Evolutionary conservation across 1,139 yeast genomes (phyloP).

Genomic region (Pichia sp.): DNA sequence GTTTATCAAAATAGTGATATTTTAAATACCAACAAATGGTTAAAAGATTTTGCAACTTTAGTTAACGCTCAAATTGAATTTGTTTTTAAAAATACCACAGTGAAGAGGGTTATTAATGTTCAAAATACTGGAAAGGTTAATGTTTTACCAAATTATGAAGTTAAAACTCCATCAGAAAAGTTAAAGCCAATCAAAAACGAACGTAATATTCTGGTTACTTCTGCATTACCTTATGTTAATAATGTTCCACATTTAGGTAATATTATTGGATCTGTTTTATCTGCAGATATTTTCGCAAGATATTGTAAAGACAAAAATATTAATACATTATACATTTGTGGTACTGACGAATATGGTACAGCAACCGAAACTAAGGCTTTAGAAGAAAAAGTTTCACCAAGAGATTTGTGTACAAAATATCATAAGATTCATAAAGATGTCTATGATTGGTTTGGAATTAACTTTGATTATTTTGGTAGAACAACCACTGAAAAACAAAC

Average conservation of each 20-base stretch:
- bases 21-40: slow-evolving; percentile 33
- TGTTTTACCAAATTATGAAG: slow-evolving; percentile 35
- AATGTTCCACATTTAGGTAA: slow-evolving; percentile 98
- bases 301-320: slow-evolving; percentile 84
- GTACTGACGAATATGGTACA: slow-evolving; percentile 99
- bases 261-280: slow-evolving; percentile 87
- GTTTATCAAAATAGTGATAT: slow-evolving; percentile 18
- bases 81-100: slow-evolving; percentile 37
- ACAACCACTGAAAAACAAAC: slow-evolving; percentile 91
- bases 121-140: slow-evolving; percentile 51
- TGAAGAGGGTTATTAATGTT: slow-evolving; percentile 36
- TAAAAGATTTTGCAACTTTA: slow-evolving; percentile 35
- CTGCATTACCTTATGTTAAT: slow-evolving; percentile 96
- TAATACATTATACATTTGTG: slow-evolving; percentile 82
- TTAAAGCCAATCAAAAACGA: slow-evolving; percentile 30
- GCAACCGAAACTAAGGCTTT: slow-evolving; percentile 98
- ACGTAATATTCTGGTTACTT: slow-evolving; percentile 80
- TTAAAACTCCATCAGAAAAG: slow-evolving; percentile 32
- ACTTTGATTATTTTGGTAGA: slow-evolving; percentile 92
- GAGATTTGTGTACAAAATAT: slow-evolving; percentile 84
- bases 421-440: slow-evolving; percentile 80
- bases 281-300: slow-evolving; percentile 92
- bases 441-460: slow-evolving; percentile 95
- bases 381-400: slow-evolving; percentile 86
- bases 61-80: slow-evolving; percentile 37